Base-by-base conservation (phyloP, 108 stramenopile genomes). In the Nitzschia sp. region DNA sequence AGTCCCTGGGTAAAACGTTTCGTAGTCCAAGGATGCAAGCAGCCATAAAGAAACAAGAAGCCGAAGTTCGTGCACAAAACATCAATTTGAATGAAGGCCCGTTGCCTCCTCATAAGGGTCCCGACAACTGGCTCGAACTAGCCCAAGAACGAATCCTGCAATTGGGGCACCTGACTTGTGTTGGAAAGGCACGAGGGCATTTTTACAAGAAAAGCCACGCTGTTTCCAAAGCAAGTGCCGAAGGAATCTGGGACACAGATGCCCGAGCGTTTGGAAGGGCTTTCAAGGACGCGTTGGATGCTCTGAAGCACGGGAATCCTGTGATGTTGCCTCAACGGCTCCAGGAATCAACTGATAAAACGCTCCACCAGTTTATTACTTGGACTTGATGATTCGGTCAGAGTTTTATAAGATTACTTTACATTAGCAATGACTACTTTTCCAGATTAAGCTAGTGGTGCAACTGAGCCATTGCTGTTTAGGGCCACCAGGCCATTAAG, bases 401-500 rank as follows among this genome's bases (percentile, higher is more conserved):
- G n/a, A n/a, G n/a, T n/a, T n/a, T n/a, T n/a, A n/a, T n/a, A n/a
- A n/a, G n/a, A n/a, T n/a, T n/a, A n/a, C n/a, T n/a, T n/a, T n/a
- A n/a, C n/a, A n/a, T n/a, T n/a, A n/a, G n/a, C n/a, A n/a, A n/a
- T n/a, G n/a, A n/a, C n/a, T n/a, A n/a, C n/a, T n/a, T n/a, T n/a
- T n/a, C n/a, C n/a, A n/a, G n/a, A n/a, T n/a, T n/a, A n/a, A n/a
- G n/a, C n/a, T n/a, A n/a, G n/a, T n/a, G n/a, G n/a, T n/a, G n/a
- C n/a, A n/a, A n/a, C n/a, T n/a, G n/a, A n/a, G n/a, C n/a, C n/a
- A n/a, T n/a, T n/a, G n/a, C n/a, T n/a, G 58, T 18, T 58, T 70
- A 81, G 0, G 74, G 80, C 92, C 92, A 93, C 84, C 83, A 87
- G 27, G 88, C 48, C 33, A 88, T 77, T 29, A 59, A 42, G 1